Evolutionary conservation across 2,329 filamentous ascomycete species (phyloP).

Genomic region (Neodidymelliopsis sp.): DNA sequence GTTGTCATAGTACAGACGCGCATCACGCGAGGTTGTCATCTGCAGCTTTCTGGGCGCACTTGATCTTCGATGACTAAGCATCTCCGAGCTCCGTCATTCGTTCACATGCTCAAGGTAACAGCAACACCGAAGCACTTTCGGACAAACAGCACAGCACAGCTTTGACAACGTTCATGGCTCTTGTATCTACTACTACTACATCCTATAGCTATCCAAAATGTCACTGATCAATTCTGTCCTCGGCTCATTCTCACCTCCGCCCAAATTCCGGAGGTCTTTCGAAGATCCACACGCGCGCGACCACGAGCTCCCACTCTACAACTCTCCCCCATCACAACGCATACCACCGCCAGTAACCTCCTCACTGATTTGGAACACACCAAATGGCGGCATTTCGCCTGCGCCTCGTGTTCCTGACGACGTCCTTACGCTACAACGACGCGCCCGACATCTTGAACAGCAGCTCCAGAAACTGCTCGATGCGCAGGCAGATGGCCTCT

Average conservation of each 20-base stretch:
- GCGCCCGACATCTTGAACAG: slow-evolving; percentile 62
- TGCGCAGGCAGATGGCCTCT: slow-evolving; percentile 66
- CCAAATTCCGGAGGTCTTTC: slow-evolving; percentile 44
- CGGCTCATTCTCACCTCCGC: slow-evolving; percentile 46
- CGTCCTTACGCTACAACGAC: slow-evolving; percentile 60
- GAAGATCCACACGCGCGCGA: slow-evolving; percentile 46
- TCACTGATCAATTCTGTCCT: slow-evolving; percentile 47
- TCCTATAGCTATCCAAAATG: slow-evolving; percentile 27
- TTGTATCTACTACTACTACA: not conserved
- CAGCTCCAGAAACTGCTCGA: slow-evolving; percentile 67
- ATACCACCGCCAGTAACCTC: slow-evolving; percentile 46
- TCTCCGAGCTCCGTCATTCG: slow-evolving; percentile 34
- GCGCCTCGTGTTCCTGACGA: slow-evolving; percentile 47
- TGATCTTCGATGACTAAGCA: slow-evolving; percentile 8
- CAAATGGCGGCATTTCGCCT: slow-evolving; percentile 33
- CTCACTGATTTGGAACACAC: slow-evolving; percentile 43
- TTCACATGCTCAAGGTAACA: slow-evolving; percentile 37
- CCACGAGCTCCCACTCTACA: slow-evolving; percentile 45
- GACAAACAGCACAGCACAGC: slow-evolving; percentile 27
- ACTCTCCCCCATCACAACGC: slow-evolving; percentile 41
- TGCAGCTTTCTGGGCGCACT: slow-evolving; percentile 8
- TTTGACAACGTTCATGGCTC: slow-evolving; percentile 11
- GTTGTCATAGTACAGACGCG: not conserved
- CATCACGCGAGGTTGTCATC: slow-evolving; percentile 23
- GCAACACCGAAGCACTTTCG: slow-evolving; percentile 29